A percentile compares a stretch with the other conserved stretches of the same genome.
These are phyloP conservation scores for Malus hybrid DNA, from an alignment of 331 rosid genomes.

Conservation along the genomic window DNA sequence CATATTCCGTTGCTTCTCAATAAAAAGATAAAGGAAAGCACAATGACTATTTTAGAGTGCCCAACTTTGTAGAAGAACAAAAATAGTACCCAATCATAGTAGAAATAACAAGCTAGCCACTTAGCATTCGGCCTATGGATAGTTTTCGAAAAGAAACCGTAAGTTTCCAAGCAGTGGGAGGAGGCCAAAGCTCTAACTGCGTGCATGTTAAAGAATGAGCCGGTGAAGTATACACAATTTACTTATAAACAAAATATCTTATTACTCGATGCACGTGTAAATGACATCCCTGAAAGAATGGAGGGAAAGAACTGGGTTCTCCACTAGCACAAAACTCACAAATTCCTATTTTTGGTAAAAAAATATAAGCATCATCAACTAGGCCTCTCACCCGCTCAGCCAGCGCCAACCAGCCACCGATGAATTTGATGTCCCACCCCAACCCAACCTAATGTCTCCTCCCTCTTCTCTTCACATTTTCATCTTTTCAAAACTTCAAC, in stretches of 20 bases:
- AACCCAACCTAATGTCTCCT: slow-evolving; percentile 1
- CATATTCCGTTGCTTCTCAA: neutral
- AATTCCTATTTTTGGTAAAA: slow-evolving; percentile 29
- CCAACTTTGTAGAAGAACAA: neutral
- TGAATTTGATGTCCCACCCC: slow-evolving; percentile 12
- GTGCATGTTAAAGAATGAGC: too few relatives aligned
- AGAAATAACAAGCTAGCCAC: neutral
- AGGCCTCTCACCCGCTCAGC: neutral
- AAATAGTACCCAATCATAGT: neutral
- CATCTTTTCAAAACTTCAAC: slow-evolving; percentile 15
- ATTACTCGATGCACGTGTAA: neutral
- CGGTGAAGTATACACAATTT: too few relatives aligned
- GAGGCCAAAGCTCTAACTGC: too few relatives aligned
- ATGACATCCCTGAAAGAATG: slow-evolving; percentile 13
- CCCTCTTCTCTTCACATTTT: neutral
- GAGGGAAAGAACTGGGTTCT: slow-evolving; percentile 33
- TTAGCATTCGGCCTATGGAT: too few relatives aligned
- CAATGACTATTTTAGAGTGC: neutral
- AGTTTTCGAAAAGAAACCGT: too few relatives aligned
- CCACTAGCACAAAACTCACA: slow-evolving; percentile 24
- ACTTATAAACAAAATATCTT: neutral
- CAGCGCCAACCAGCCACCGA: slow-evolving; percentile 18
- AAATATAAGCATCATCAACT: slow-evolving; percentile 5
- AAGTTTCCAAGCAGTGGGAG: too few relatives aligned
- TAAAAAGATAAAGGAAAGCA: too few relatives aligned